A percentile compares a stretch with the other conserved stretches of the same genome.
These are phyloP conservation scores for Gynochthodes officinalis DNA, from an alignment of 257 asterid genomes.

Conservation along the genomic window DNA sequence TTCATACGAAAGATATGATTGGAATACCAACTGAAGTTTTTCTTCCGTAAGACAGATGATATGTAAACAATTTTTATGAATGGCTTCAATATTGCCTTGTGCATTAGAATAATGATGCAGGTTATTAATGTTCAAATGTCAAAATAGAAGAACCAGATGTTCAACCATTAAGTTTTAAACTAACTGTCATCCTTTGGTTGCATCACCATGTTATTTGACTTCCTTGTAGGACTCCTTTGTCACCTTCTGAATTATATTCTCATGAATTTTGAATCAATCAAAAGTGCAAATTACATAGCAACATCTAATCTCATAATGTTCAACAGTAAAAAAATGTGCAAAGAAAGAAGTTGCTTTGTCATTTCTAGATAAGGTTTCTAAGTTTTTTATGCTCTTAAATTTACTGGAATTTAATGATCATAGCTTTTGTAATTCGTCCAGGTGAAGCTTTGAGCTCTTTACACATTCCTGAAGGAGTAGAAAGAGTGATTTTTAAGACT, in stretches of 20 bases:
- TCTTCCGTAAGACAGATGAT: no score
- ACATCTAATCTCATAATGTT: no score
- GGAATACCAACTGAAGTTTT: no score
- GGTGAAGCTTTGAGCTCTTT: slow-evolving; percentile 77
- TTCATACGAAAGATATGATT: no score
- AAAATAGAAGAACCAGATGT: neutral
- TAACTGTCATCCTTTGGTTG: neutral
- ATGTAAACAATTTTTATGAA: neutral
- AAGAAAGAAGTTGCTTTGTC: neutral
- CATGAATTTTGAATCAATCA: no score
- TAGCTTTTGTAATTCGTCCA: slow-evolving; percentile 22
- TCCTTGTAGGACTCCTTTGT: no score
- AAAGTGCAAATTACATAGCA: no score
- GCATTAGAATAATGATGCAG: neutral
- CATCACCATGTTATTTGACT: no score
- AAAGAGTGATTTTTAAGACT: slow-evolving; percentile 44
- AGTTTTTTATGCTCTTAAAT: neutral
- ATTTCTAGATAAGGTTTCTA: neutral
- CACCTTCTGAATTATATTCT: no score
- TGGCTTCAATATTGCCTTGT: neutral
- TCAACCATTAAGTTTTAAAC: neutral
- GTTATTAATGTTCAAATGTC: no score
- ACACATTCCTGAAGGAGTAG: slow-evolving; percentile 65
- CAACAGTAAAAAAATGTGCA: neutral
- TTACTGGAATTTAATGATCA: neutral